Base-by-base conservation (phyloP, 768 basidiomycete genomes). In the Boletus subcaerulescens region DNA sequence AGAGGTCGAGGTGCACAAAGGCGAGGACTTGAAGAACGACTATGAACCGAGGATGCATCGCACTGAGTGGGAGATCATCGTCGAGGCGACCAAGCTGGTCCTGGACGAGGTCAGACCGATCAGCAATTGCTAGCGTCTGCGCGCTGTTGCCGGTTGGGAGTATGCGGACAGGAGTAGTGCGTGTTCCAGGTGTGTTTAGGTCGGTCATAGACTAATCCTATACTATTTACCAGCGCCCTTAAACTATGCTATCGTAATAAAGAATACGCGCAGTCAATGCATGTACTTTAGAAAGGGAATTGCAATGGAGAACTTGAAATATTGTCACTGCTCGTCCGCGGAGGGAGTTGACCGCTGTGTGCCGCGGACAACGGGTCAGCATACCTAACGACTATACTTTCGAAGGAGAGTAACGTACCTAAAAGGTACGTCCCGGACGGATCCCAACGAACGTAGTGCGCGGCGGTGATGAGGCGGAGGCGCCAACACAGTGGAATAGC, bases 61-160 rank as follows among this genome's bases (percentile, higher is more conserved):
- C 53, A 80, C 85, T 7, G 97, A 99, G 70, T 96, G 96, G 78
- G 83, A 87, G 59, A 83, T 93, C 52, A 93, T 99, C 49, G 96
- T 99, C 8, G 79, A 93, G 64, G 97, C 85, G 0, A 85, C 94
- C 3, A 80, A 76, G 58, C 83, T 79, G 56, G 82, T 89, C 13
- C 72, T 97, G 42, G 81, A 85, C 47, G 78, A 82, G 56, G 67
- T 77, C 29, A 74, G 69, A 39, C 73, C 69, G 6, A 45, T 62
- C 36, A 41, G 14, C 6, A 45, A 20, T 18, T 9, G 13, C 10
- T 47, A 26, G 22, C 18, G 9, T 39, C 26, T 5, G 29, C 20
- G 22, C 9, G 22, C 26, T 36, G 45, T 9, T 15, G n/a, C 5
- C 17, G 17, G 51, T 39, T 14, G 3, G 10, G 15, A 15, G 36